Evolutionary conservation across 2,329 filamentous ascomycete genomes (phyloP).

Genomic region (Paraphaeosphaeria sporulosa): DNA sequence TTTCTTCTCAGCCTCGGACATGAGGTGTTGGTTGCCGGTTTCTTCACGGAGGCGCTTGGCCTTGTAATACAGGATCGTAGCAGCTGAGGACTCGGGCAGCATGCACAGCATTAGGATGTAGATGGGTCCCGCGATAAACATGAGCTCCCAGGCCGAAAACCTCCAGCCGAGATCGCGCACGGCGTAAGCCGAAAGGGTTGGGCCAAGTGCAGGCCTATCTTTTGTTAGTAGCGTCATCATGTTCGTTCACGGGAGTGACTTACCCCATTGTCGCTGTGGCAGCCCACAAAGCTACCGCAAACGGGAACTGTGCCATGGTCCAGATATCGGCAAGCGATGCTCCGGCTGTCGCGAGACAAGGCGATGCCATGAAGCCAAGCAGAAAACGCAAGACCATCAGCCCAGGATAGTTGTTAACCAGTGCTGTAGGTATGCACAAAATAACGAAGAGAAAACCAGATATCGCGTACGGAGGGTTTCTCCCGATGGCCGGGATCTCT

Average conservation of each 20-base stretch:
- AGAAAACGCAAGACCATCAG: conserved; percentile 59
- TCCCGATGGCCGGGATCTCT: conserved; percentile 66
- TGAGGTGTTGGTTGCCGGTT: conserved; percentile 63
- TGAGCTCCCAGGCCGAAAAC: conserved; percentile 32
- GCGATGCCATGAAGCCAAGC: conserved; percentile 31
- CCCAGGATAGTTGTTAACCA: conserved; percentile 66
- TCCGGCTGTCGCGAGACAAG: conserved; percentile 30
- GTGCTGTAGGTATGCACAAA: conserved; percentile 66
- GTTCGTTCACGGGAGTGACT: not conserved
- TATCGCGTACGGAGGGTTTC: conserved; percentile 69
- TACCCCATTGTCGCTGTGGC: conserved; percentile 30
- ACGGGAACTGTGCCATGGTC: conserved; percentile 41
- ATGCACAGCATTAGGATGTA: conserved; percentile 30
- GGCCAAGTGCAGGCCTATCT: not conserved
- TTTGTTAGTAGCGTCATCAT: not conserved
- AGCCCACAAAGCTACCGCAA: conserved; percentile 28
- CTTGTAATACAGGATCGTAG: conserved; percentile 30
- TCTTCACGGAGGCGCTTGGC: conserved; percentile 27
- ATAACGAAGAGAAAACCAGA: conserved; percentile 72
- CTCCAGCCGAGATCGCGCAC: conserved; percentile 28
- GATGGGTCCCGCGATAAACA: conserved; percentile 30
- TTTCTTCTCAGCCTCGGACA: conserved; percentile 70
- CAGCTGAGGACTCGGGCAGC: conserved; percentile 31
- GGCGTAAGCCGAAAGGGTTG: conserved; percentile 25
- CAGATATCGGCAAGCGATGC: conserved; percentile 35